A percentile compares a stretch with the other conserved stretches of the same genome.
These are phyloP conservation scores for Colletotrichum sp. DNA, from an alignment of 2,329 filamentous ascomycete genomes.

Conservation along the genomic window DNA sequence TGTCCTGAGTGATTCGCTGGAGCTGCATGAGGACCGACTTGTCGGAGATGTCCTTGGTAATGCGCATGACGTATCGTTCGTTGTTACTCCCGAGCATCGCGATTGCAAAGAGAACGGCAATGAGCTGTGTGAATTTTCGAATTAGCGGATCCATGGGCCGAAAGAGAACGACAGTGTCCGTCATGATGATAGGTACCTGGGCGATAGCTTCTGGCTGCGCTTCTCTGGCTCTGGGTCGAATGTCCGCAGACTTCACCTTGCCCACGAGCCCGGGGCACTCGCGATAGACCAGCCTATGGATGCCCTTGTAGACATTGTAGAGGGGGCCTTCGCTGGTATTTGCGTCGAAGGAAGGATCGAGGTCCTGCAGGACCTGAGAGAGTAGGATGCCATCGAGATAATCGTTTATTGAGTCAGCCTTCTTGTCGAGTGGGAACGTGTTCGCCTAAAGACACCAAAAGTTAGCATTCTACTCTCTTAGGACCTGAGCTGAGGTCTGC, in stretches of 20 bases:
- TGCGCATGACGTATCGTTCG: constrained; percentile 55
- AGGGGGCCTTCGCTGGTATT: constrained; percentile 30
- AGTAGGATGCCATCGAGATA: constrained; percentile 60
- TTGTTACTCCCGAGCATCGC: constrained; percentile 65
- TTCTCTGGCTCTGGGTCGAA: constrained; percentile 63
- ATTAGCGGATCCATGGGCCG: constrained; percentile 25
- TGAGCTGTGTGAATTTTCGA: constrained; percentile 50
- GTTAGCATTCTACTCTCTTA: constrained; percentile 14
- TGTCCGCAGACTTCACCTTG: constrained; percentile 58
- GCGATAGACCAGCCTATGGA: constrained; percentile 61
- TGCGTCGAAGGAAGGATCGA: constrained; percentile 60
- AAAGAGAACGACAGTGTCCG: background rate
- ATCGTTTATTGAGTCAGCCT: constrained; percentile 55
- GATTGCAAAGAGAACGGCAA: constrained; percentile 67
- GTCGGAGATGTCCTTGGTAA: constrained; percentile 37
- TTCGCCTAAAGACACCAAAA: constrained; percentile 26
- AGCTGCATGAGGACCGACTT: constrained; percentile 48
- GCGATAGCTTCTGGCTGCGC: constrained; percentile 59
- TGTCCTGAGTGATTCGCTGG: constrained; percentile 48
- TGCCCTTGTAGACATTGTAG: constrained; percentile 58
- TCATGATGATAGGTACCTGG: constrained; percentile 44
- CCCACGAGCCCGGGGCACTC: constrained; percentile 56
- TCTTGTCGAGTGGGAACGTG: constrained; percentile 49
- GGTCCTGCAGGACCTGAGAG: constrained; percentile 60
- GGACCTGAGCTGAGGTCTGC: constrained; percentile 15